Base-by-base conservation (phyloP, 768 basidiomycete species). In the Neoboletus brunneissimus region DNA sequence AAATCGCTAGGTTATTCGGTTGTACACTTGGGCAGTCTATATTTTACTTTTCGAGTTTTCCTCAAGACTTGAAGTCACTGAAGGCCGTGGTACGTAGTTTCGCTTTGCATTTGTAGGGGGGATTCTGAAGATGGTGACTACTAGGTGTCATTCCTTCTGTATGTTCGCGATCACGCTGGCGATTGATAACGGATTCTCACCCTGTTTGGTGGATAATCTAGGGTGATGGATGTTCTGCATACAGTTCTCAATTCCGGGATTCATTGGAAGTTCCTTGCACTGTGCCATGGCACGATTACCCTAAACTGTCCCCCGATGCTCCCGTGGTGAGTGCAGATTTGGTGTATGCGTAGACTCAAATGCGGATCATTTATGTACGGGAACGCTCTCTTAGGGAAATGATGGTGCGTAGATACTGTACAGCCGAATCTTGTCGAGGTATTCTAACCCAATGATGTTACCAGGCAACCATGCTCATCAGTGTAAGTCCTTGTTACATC, bases 11-110 rank as follows among this genome's bases (percentile, higher is more conserved):
- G 51, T 29, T 62, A 20, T 57, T 50, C 12, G 61, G 60, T 2
- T 62, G 60, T 22, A 53, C 51, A 15, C 5, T 62, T 0, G 61
- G 60, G 1, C 60, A 57, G 38, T 42, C 38, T n/a, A 29, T 47
- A 5, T 50, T 57, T 48, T 62, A 62, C 15, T 58, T 49, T 27
- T 40, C 16, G 25, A 56, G 37, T 29, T 61, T 61, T 42, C 54
- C 59, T 8, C 43, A n/a, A 11, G 60, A 61, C 25, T 16, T 53
- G 3, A 50, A 27, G 29, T 34, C 51, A 9, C n/a, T 62, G 45
- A 57, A 62, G n/a, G 20, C 12, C 0, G 9, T 50, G 59, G 60
- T 61, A 5, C 43, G 54, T 40, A 3, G 3, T n/a, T 48, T 20
- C 9, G n/a, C n/a, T 37, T 20, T 11, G 3, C 11, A 1, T 12